Conservation (phyloP, 164 flowering plant species). For the Kalanchoe fedtschenkoi region DNA sequence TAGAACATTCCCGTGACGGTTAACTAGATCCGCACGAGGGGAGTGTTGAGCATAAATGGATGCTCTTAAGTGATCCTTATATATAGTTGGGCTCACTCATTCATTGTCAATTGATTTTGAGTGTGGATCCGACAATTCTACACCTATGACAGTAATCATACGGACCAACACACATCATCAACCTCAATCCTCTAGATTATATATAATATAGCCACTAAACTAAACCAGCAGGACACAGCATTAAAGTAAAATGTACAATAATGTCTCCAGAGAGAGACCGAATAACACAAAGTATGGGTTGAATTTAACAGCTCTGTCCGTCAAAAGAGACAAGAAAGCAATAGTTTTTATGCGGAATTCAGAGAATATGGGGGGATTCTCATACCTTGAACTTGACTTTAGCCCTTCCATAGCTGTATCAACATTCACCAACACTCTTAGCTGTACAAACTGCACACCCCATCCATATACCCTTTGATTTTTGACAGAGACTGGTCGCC, state of each 20-base stretch:
- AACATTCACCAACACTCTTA: conserved; percentile 28
- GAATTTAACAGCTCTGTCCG: conserved; percentile 9
- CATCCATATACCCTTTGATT: conserved; percentile 8
- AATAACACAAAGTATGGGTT: conserved; percentile 33
- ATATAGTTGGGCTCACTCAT: too few species aligned
- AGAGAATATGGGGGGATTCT: conserved; percentile 34
- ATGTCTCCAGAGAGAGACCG: conserved; percentile 13
- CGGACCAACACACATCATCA: not conserved
- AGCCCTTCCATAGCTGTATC: conserved; percentile 24
- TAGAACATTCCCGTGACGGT: too few species aligned
- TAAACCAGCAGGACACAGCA: not conserved
- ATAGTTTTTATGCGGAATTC: conserved; percentile 24
- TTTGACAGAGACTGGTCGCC: conserved; percentile 28
- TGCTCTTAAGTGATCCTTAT: too few species aligned
- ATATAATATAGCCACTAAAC: not conserved
- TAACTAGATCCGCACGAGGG: too few species aligned
- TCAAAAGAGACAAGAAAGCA: conserved; percentile 25
- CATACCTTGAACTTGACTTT: conserved; percentile 56
- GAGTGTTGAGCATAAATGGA: too few species aligned
- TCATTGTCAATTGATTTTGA: too few species aligned
- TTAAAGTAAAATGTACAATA: not conserved
- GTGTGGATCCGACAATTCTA: too few species aligned
- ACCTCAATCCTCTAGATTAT: not conserved
- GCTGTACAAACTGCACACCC: conserved; percentile 36
- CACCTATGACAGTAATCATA: too few species aligned